A percentile compares a stretch with the other conserved stretches of the same genome.
Conservation (phyloP, 2,329 filamentous ascomycete species). For the Claviceps sp. region DNA sequence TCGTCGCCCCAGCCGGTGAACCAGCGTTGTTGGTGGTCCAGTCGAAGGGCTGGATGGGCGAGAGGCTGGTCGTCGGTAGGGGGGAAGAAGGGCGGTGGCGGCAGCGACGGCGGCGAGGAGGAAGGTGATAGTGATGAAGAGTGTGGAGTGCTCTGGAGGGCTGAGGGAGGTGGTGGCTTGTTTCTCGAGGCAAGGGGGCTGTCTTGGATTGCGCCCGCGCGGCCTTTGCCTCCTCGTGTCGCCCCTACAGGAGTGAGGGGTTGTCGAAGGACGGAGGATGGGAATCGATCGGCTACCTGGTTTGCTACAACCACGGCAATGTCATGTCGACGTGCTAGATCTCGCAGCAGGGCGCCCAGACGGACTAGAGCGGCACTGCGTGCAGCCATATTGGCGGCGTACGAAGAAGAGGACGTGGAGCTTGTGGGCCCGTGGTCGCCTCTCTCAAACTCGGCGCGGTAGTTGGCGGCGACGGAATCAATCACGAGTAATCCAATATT, state of each 20-base stretch:
- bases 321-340: slow-evolving; percentile 59
- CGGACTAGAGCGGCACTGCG: slow-evolving; percentile 65
- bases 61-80: slow-evolving; percentile 18
- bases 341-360: slow-evolving; percentile 61
- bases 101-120: not conserved
- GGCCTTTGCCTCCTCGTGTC: not conserved
- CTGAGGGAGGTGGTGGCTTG: slow-evolving; percentile 22
- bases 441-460: slow-evolving; percentile 76
- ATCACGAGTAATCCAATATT: slow-evolving; percentile 71
- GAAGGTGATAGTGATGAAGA: slow-evolving; percentile 18
- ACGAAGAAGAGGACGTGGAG: slow-evolving; percentile 13
- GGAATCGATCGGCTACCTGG: slow-evolving; percentile 84
- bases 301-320: slow-evolving; percentile 87
- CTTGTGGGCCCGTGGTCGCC: slow-evolving; percentile 16
- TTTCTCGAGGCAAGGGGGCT: slow-evolving; percentile 37
- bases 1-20: slow-evolving; percentile 91
- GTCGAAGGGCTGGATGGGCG: slow-evolving; percentile 43
- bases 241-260: not conserved
- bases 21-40: slow-evolving; percentile 87
- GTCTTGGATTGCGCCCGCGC: slow-evolving; percentile 21
- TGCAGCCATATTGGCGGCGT: slow-evolving; percentile 51
- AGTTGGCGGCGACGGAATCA: slow-evolving; percentile 92
- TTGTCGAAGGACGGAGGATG: slow-evolving; percentile 9
- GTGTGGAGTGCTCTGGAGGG: not conserved
- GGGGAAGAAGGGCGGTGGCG: slow-evolving; percentile 21